Conservation (phyloP, 768 basidiomycete species). For the Amanita inopinata region DNA sequence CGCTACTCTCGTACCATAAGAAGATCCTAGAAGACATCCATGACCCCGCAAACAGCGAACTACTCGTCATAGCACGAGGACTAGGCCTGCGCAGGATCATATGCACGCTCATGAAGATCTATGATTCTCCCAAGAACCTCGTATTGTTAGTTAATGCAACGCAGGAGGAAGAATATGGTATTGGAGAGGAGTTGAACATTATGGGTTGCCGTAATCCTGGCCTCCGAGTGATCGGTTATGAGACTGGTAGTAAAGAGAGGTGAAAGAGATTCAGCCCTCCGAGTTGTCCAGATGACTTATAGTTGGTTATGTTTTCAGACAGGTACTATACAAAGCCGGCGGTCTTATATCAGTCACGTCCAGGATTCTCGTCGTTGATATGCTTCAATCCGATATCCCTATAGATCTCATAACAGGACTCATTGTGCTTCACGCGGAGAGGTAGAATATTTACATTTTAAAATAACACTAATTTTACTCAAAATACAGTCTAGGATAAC, state of each 20-base stretch:
- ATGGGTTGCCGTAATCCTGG: constrained; percentile 89
- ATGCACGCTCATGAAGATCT: constrained; percentile 87
- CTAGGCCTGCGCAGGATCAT: constrained; percentile 78
- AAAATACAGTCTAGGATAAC: constrained; percentile 52
- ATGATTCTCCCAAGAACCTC: constrained; percentile 76
- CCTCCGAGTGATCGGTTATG: constrained; percentile 72
- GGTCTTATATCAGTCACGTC: constrained; percentile 90
- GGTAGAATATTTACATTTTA: too few relatives aligned
- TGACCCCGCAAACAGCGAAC: constrained; percentile 64
- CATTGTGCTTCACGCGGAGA: constrained; percentile 85
- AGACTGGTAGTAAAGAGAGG: constrained; percentile 74
- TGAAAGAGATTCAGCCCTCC: constrained; percentile 22
- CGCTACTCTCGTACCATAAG: constrained; percentile 57
- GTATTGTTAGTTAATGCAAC: constrained; percentile 79
- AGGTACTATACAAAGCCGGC: constrained; percentile 78
- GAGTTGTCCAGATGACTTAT: neutral
- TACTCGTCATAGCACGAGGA: constrained; percentile 79
- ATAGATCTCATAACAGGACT: constrained; percentile 82
- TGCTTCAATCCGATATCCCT: constrained; percentile 82
- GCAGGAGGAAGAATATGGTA: constrained; percentile 80
- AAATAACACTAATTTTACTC: neutral
- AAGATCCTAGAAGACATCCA: constrained; percentile 58
- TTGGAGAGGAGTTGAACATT: constrained; percentile 86
- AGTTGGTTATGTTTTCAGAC: constrained; percentile 35
- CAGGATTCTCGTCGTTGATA: constrained; percentile 90